Evolutionary conservation across 805 yeast genomes (phyloP).

Genomic region (Ogataea dorogensis): DNA sequence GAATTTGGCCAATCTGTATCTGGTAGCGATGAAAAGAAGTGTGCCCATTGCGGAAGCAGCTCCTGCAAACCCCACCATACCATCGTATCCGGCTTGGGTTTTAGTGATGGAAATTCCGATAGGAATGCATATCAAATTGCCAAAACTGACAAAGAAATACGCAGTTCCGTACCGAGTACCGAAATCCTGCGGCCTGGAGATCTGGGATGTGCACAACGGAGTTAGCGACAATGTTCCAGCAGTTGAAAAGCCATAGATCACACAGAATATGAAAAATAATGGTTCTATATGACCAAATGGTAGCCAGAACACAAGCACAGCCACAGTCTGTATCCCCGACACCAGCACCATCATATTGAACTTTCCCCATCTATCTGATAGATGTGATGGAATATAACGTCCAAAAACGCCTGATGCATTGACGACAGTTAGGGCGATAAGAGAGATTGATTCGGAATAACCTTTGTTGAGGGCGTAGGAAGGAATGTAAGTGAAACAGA

Average conservation of each 20-base stretch:
- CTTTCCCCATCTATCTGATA: conserved; percentile 45
- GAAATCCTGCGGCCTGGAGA: conserved; percentile 61
- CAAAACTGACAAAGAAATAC: conserved; percentile 47
- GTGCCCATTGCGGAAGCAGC: conserved; percentile 26
- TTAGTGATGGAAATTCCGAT: conserved; percentile 38
- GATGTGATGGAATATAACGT: conserved; percentile 43
- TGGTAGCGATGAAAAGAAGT: conserved; percentile 13
- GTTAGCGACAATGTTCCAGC: conserved; percentile 64
- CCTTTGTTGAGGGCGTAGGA: conserved; percentile 56
- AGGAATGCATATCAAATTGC: conserved; percentile 48
- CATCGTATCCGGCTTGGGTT: conserved; percentile 28
- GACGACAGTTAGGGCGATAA: conserved; percentile 43
- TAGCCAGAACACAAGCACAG: conserved; percentile 55
- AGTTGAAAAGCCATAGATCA: conserved; percentile 54
- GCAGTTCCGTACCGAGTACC: conserved; percentile 72
- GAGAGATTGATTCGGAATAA: conserved; percentile 39
- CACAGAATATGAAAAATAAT: conserved; percentile 51
- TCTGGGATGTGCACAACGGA: conserved; percentile 67
- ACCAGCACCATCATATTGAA: conserved; percentile 41
- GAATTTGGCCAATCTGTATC: conserved; percentile 28
- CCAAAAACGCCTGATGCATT: conserved; percentile 46
- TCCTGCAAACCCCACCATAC: conserved; percentile 35
- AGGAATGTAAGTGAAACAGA: conserved; percentile 53
- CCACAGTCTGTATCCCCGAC: conserved; percentile 41
- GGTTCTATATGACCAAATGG: conserved; percentile 52